Base-by-base conservation (phyloP, 768 basidiomycete genomes). In the Lentinula aciculospora region DNA sequence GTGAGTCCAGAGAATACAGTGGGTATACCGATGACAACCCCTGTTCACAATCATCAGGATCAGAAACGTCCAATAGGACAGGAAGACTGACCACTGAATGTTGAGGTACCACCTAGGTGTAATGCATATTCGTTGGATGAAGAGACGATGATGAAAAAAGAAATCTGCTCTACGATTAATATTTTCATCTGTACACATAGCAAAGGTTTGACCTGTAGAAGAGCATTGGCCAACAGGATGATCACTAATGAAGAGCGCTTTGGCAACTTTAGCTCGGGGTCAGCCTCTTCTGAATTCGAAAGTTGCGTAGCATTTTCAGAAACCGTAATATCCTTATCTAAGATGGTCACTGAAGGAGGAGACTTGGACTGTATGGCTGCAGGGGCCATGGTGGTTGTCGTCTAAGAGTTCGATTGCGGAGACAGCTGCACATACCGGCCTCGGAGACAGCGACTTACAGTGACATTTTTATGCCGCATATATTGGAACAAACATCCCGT, bases 111-210 rank as follows among this genome's bases (percentile, higher is more conserved):
- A 23, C 85, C 85, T 6, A 88, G 72, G 61, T 80, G 73, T 58
- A 81, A 75, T 0, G 84, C 81, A 63, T 89, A 88, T 51, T 75
- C 73, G 63, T 80, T 82, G 1, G 85, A 82, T 1, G 86, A 85
- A 2, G 86, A 84, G 3, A 89, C 82, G 40, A 86, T 74, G 57
- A 87, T 80, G 67, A 86, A 89, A 70, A 88, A 88, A 0, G 83
- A 81, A 4, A 84, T 65, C 87, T 88, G 56, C 29, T 2, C 32
- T 19, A 40, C 4, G 6, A 17, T 29, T 4, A 17, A 15, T 12
- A 25, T 29, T n/a, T 56, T 10, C 6, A 36, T 15, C 32, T 42
- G n/a, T 27, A 32, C 29, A 28, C 8, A 6, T 13, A 39, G 36
- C 10, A 34, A 13, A 23, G 1, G n/a, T 5, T 70, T 6, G 53